Conservation (phyloP, 345 rosid genomes). For the Physaria fendleri region DNA sequence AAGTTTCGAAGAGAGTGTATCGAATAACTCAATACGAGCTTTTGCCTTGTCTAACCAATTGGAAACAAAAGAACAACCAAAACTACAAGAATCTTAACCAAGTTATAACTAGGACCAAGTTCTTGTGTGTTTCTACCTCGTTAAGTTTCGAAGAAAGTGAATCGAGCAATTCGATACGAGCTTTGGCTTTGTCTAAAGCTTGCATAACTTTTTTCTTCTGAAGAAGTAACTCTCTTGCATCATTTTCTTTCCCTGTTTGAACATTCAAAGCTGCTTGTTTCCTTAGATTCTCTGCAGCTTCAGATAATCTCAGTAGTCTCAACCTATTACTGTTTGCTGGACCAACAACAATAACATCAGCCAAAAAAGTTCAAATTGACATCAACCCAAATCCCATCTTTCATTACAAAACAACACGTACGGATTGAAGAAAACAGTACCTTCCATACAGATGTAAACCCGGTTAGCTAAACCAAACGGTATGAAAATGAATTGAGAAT, state of each 20-base stretch:
- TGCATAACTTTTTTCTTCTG: slow-evolving; percentile 85
- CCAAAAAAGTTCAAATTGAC: background rate
- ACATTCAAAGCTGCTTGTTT: slow-evolving; percentile 63
- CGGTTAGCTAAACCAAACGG: background rate
- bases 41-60: slow-evolving; percentile 70
- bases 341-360: slow-evolving; percentile 3
- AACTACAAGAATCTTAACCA: no score
- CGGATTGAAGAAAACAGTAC: background rate
- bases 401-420: background rate
- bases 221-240: slow-evolving; percentile 66
- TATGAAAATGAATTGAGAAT: background rate
- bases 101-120: background rate
- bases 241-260: slow-evolving; percentile 60
- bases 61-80: no score
- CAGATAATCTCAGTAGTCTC: slow-evolving; percentile 74
- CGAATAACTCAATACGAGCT: slow-evolving; percentile 65
- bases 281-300: slow-evolving; percentile 80
- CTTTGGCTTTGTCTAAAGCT: slow-evolving; percentile 69
- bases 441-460: background rate
- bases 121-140: slow-evolving; percentile 36
- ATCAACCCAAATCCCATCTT: background rate
- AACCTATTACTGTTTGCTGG: slow-evolving; percentile 66
- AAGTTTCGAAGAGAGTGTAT: slow-evolving; percentile 62
- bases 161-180: slow-evolving; percentile 68
- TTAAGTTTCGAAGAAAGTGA: slow-evolving; percentile 63